Conservation (phyloP, 148 eudicot species). For the Diospyros kaki region DNA sequence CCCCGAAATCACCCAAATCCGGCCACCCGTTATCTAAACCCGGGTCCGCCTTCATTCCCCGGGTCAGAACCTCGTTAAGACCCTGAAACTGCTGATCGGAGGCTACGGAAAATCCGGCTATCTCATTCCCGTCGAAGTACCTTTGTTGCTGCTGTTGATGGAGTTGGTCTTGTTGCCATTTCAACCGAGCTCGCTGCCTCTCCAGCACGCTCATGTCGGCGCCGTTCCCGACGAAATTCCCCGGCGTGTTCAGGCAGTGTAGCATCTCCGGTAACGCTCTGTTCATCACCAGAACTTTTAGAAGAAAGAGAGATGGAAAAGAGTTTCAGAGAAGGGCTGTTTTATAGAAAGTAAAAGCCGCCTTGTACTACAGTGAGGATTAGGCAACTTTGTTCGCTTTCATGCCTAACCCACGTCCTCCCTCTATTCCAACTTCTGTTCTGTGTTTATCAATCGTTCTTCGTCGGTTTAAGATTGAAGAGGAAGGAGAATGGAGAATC, state of each 20-base stretch:
- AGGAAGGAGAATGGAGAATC: background rate
- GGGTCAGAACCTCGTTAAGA: conserved; percentile 25
- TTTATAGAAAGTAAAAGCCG: conserved; percentile 11
- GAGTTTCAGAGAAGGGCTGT: background rate
- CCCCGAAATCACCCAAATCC: conserved; percentile 30
- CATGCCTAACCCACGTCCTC: conserved; percentile 15
- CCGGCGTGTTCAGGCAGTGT: conserved; percentile 28
- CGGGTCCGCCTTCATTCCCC: conserved; percentile 58
- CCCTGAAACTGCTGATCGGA: conserved; percentile 17
- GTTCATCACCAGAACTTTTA: conserved; percentile 28
- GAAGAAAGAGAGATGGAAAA: conserved; percentile 4
- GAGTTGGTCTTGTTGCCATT: conserved; percentile 57
- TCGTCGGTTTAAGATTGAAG: conserved; percentile 5
- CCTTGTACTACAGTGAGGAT: conserved; percentile 4
- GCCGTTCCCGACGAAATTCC: conserved; percentile 25
- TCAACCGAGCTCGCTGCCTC: conserved; percentile 47
- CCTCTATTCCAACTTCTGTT: background rate
- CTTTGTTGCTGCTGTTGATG: conserved; percentile 32
- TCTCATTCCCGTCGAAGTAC: conserved; percentile 29
- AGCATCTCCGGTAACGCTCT: conserved; percentile 42
- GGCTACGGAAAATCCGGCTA: conserved; percentile 10
- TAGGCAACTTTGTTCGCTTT: conserved; percentile 15
- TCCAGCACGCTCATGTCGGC: conserved; percentile 62
- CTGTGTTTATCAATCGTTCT: background rate
- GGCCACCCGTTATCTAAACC: conserved; percentile 53